Conservation (phyloP, 768 basidiomycete species). For the Megacollybia marginata region DNA sequence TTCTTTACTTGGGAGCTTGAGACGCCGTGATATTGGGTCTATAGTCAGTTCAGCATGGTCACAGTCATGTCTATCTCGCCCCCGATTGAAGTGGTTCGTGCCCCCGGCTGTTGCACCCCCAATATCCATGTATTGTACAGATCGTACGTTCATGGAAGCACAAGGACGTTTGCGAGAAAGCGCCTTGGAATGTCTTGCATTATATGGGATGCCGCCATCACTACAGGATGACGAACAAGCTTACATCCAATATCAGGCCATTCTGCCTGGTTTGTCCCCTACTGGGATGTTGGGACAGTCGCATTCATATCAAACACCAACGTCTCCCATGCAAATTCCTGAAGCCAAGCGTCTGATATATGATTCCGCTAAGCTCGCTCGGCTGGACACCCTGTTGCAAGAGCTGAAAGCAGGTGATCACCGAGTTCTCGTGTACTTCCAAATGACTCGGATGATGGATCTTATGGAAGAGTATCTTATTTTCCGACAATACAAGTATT, state of each 20-base stretch:
- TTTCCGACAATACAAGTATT: conserved; percentile 92
- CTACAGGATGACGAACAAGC: conserved; percentile 52
- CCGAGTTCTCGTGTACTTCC: conserved; percentile 94
- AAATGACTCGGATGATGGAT: conserved; percentile 99
- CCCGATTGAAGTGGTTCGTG: conserved; percentile 75
- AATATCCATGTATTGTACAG: conserved; percentile 61
- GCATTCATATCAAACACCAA: conserved; percentile 65
- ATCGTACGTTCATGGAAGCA: conserved; percentile 73
- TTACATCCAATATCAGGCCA: conserved; percentile 34
- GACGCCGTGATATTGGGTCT: conserved; percentile 48
- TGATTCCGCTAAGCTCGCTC: conserved; percentile 93
- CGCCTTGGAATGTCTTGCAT: conserved; percentile 63
- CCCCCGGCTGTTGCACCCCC: conserved; percentile 84
- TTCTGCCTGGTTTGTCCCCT: conserved; percentile 55
- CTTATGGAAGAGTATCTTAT: conserved; percentile 98
- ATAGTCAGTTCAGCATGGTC: conserved; percentile 61
- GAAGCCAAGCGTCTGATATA: conserved; percentile 92
- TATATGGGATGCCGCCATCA: conserved; percentile 78
- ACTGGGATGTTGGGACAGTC: conserved; percentile 64
- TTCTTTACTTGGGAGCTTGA: conserved; percentile 27
- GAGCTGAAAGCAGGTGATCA: conserved; percentile 92
- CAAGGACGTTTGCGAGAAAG: conserved; percentile 56
- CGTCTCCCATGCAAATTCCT: conserved; percentile 84
- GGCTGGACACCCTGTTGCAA: conserved; percentile 81
- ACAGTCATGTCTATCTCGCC: conserved; percentile 75